phyloP scores from a whole-genome alignment of 768 basidiomycete genomes.

The Boletus pseudo-olivaceus region DNA sequence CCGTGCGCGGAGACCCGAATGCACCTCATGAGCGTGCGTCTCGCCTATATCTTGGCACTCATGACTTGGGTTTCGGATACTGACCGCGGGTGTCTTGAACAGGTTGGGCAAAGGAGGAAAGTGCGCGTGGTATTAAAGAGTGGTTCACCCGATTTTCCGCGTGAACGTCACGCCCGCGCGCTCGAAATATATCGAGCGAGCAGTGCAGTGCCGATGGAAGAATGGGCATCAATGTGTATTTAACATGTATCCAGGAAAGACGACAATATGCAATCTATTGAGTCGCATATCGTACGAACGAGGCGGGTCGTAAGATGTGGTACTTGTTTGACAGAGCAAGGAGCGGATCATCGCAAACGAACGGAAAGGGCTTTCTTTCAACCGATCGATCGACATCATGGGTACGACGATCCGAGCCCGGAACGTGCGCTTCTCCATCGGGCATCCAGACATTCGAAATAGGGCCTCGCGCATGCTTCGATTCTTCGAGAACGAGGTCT shows the following conservation, averaged over 20 bases:
- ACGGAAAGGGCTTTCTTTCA: background rate
- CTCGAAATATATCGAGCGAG: no score
- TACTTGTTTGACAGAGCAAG: background rate
- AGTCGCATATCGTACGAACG: no score
- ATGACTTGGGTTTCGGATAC: background rate
- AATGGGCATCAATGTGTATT: no score
- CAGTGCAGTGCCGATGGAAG: no score
- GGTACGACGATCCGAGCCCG: background rate
- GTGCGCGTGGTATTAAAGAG: slow-evolving; percentile 42
- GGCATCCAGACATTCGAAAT: background rate
- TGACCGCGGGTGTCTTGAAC: no score
- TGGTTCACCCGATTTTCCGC: slow-evolving; percentile 38
- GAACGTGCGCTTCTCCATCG: background rate
- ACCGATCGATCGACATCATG: background rate
- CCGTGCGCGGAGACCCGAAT: slow-evolving; percentile 14
- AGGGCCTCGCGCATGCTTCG: background rate
- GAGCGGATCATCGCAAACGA: background rate
- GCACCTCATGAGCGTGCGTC: slow-evolving; percentile 20
- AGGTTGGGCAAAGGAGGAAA: slow-evolving; percentile 59
- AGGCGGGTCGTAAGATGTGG: no score
- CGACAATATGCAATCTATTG: no score
- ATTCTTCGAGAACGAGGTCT: no score
- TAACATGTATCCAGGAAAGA: no score
- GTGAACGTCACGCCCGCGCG: background rate
- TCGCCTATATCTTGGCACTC: background rate